These are phyloP conservation scores for Fusarium sp. DNA, from an alignment of 2,329 filamentous ascomycete genomes.

Conservation along the genomic window DNA sequence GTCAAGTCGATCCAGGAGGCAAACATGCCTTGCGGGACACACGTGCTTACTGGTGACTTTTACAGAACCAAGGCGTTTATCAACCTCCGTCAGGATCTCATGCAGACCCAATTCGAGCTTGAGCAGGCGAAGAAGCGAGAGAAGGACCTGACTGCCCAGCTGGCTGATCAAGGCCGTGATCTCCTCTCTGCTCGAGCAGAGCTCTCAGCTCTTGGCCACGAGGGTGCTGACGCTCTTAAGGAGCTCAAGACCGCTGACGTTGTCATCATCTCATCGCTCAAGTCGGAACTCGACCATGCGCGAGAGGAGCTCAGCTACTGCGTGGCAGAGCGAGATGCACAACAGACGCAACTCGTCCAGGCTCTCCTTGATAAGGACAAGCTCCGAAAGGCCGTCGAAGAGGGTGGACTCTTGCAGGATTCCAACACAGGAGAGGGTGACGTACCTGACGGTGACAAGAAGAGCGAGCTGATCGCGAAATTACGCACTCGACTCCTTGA, in stretches of 20 bases:
- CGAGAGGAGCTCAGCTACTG: constrained; percentile 64
- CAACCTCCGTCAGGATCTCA: constrained; percentile 62
- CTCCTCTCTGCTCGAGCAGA: constrained; percentile 65
- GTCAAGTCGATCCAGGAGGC: constrained; percentile 55
- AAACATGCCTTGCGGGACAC: constrained; percentile 34
- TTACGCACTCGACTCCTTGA: constrained; percentile 66
- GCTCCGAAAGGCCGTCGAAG: constrained; percentile 66
- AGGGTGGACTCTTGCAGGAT: constrained; percentile 58
- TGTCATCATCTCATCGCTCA: constrained; percentile 69
- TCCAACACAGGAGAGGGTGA: constrained; percentile 51
- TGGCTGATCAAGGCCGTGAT: constrained; percentile 68
- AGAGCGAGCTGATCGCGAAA: constrained; percentile 68
- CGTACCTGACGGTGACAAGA: constrained; percentile 54
- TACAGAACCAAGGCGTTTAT: constrained; percentile 66
- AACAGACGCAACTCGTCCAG: constrained; percentile 71
- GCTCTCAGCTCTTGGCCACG: constrained; percentile 66
- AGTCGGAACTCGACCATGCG: constrained; percentile 67
- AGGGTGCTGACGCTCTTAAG: constrained; percentile 66
- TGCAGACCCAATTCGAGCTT: constrained; percentile 60
- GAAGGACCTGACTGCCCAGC: constrained; percentile 60
- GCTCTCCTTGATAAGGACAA: constrained; percentile 71
- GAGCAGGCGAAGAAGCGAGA: constrained; percentile 58
- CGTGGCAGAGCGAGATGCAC: constrained; percentile 65
- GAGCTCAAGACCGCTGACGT: constrained; percentile 71
- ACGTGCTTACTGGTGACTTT: constrained; percentile 59